phyloP scores from a whole-genome alignment of 2,329 filamentous ascomycete species.

The Hortaea werneckii region DNA sequence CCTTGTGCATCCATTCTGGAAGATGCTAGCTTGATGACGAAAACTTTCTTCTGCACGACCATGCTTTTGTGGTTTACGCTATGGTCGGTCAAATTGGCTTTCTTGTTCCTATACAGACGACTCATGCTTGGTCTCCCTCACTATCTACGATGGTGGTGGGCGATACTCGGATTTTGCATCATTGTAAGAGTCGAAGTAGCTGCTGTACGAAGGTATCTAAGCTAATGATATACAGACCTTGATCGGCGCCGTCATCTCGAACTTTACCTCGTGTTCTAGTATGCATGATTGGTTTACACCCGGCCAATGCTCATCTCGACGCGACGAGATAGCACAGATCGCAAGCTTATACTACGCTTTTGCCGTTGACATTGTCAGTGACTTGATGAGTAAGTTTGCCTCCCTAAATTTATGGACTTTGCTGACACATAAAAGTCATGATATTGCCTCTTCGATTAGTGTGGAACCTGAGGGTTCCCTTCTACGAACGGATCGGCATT shows the following conservation, averaged over 20 bases:
- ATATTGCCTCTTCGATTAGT: background rate
- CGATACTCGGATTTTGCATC: background rate
- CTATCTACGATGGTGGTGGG: conserved; percentile 1
- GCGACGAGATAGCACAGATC: background rate
- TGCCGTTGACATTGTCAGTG: background rate
- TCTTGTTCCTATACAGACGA: background rate
- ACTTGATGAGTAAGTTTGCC: background rate
- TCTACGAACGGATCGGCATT: background rate
- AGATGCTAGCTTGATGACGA: background rate
- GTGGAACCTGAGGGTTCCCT: background rate
- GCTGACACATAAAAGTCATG: background rate
- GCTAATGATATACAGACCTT: background rate
- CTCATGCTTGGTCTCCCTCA: background rate
- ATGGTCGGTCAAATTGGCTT: background rate
- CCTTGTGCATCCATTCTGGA: background rate
- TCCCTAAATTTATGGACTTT: background rate
- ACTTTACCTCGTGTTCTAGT: background rate
- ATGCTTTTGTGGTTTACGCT: background rate
- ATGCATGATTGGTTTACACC: background rate
- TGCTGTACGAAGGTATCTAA: background rate
- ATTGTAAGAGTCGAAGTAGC: background rate
- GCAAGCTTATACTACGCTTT: background rate
- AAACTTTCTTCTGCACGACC: background rate
- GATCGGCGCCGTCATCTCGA: background rate
- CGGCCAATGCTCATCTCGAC: background rate